phyloP scores from a whole-genome alignment of 164 flowering plant genomes.

The Chimonanthus salicifolius region DNA sequence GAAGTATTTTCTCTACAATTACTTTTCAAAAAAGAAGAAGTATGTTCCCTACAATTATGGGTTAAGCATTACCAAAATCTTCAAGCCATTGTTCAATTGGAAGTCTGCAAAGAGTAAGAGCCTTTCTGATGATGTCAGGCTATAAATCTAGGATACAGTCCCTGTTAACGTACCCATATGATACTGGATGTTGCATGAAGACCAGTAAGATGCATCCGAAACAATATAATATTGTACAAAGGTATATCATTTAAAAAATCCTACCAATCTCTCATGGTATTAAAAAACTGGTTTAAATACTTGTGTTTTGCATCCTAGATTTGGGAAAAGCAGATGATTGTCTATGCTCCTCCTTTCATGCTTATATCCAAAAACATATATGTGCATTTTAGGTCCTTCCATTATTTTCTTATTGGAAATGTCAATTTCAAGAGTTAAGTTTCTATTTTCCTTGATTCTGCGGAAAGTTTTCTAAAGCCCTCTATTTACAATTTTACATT shows the following conservation, averaged over 20 bases:
- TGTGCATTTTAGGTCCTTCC: background rate
- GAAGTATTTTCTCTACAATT: background rate
- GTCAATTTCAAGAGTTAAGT: background rate
- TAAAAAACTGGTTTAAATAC: background rate
- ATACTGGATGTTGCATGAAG: background rate
- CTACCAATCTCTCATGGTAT: background rate
- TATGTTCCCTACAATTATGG: background rate
- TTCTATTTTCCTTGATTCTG: background rate
- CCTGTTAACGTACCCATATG: background rate
- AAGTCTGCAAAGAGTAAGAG: background rate
- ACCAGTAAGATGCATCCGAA: background rate
- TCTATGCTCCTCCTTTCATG: background rate
- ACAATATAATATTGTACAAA: background rate
- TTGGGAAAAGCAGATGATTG: background rate
- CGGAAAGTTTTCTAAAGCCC: background rate
- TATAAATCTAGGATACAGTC: background rate
- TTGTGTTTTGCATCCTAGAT: background rate
- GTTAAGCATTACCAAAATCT: background rate
- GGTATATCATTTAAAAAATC: background rate
- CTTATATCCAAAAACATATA: background rate
- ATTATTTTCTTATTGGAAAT: background rate
- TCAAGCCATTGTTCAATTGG: background rate
- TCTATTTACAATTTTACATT: background rate
- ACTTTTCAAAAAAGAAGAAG: too few relatives aligned
- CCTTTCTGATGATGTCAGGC: background rate